Percentiles rank a stretch among this genome's conserved stretches.
phyloP scores from a whole-genome alignment of 805 yeast genomes.

The Ogataea minuta region DNA sequence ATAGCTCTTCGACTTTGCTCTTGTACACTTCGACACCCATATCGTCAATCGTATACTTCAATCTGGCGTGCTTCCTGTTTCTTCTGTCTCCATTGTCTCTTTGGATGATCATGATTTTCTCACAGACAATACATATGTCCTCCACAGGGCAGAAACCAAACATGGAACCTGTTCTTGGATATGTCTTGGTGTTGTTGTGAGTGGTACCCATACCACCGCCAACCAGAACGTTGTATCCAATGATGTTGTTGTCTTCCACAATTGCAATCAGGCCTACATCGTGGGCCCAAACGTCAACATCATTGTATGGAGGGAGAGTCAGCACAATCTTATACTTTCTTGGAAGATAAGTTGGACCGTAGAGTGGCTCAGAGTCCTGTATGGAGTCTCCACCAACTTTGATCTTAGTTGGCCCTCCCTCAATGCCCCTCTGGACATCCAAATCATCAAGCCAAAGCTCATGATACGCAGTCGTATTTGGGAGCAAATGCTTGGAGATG shows the following conservation, averaged over 20 bases:
- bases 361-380: constrained; percentile 82
- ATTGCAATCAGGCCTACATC: constrained; percentile 93
- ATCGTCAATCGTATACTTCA: constrained; percentile 94
- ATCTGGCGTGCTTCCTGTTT: constrained; percentile 96
- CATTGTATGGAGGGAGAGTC: constrained; percentile 94
- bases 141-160: constrained; percentile 74
- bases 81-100: constrained; percentile 93
- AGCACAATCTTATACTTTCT: constrained; percentile 94
- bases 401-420: constrained; percentile 84
- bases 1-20: constrained; percentile 74
- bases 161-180: constrained; percentile 89
- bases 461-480: constrained; percentile 92
- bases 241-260: constrained; percentile 60
- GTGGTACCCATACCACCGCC: constrained; percentile 99
- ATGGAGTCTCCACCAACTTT: constrained; percentile 88
- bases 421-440: constrained; percentile 35
- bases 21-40: constrained; percentile 85
- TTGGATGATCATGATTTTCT: constrained; percentile 89
- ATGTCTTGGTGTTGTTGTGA: constrained; percentile 93
- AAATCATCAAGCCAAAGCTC: constrained; percentile 77
- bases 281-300: constrained; percentile 94
- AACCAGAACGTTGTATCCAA: constrained; percentile 84
- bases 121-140: constrained; percentile 75
- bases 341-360: constrained; percentile 85
- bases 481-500: constrained; percentile 81